These are phyloP conservation scores for Colletotrichum filicis DNA, from an alignment of 2,329 filamentous ascomycete genomes.

Conservation along the genomic window DNA sequence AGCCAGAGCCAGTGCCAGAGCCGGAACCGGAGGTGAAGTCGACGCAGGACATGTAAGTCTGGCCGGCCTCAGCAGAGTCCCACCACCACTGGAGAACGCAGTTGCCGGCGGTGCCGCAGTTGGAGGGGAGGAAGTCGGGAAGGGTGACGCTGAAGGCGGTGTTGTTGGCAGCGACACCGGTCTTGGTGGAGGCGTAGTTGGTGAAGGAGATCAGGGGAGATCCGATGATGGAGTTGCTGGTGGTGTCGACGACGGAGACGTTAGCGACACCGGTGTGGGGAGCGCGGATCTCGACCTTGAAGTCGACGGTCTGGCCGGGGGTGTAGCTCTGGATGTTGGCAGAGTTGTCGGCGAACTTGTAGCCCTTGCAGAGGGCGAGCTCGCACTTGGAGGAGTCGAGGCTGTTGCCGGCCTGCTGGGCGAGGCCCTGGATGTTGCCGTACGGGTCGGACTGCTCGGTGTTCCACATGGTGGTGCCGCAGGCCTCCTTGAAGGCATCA, in stretches of 20 bases:
- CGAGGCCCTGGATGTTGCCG: slow-evolving; percentile 51
- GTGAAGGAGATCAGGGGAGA: slow-evolving; percentile 54
- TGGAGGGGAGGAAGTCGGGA: slow-evolving; percentile 54
- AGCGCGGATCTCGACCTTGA: slow-evolving; percentile 51
- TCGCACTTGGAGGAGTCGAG: slow-evolving; percentile 43
- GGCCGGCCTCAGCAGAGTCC: slow-evolving; percentile 64
- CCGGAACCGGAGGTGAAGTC: slow-evolving; percentile 57
- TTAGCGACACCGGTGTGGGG: slow-evolving; percentile 53
- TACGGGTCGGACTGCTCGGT: slow-evolving; percentile 41
- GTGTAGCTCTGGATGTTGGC: slow-evolving; percentile 41
- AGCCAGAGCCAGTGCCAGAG: slow-evolving; percentile 18
- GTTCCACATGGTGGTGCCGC: slow-evolving; percentile 38
- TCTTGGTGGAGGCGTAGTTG: slow-evolving; percentile 48
- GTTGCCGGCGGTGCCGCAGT: slow-evolving; percentile 61
- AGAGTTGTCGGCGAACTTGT: slow-evolving; percentile 44
- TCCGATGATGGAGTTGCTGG: slow-evolving; percentile 59
- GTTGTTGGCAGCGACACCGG: slow-evolving; percentile 36
- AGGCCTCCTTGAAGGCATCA: slow-evolving; percentile 39
- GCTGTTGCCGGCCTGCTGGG: slow-evolving; percentile 43
- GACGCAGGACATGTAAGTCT: slow-evolving; percentile 73
- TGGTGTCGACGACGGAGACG: slow-evolving; percentile 59
- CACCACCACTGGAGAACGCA: slow-evolving; percentile 72
- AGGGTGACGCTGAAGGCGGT: slow-evolving; percentile 65
- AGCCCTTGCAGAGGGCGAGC: slow-evolving; percentile 50
- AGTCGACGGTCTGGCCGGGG: slow-evolving; percentile 48